Conservation (phyloP, 345 rosid species). For the Linum usitatissimum region DNA sequence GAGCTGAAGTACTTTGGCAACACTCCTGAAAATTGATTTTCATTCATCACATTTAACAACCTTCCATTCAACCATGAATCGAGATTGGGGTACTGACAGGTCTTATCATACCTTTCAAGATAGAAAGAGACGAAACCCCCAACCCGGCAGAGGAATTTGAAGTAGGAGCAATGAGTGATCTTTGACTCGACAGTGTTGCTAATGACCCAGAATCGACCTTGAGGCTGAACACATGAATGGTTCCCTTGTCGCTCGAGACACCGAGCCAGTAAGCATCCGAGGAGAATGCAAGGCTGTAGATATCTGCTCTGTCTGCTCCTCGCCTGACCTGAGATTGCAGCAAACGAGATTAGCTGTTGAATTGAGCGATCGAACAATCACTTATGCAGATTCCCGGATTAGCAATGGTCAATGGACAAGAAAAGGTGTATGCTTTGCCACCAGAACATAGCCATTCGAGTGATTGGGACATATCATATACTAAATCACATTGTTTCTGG, state of each 20-base stretch:
- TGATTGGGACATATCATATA: neutral
- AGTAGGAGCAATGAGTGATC: neutral
- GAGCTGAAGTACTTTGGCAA: slow-evolving; percentile 94
- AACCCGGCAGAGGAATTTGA: neutral
- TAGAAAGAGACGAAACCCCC: slow-evolving; percentile 5
- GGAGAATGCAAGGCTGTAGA: slow-evolving; percentile 11
- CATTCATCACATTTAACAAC: neutral
- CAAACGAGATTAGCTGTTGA: neutral
- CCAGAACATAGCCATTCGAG: neutral
- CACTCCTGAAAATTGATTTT: slow-evolving; percentile 40
- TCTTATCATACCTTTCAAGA: slow-evolving; percentile 4
- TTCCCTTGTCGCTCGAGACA: slow-evolving; percentile 6
- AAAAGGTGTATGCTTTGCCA: neutral
- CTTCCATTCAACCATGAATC: neutral
- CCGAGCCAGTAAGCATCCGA: slow-evolving; percentile 7
- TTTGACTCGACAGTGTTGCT: neutral
- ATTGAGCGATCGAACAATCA: neutral
- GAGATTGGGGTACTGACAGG: no score
- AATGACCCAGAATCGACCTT: slow-evolving; percentile 4
- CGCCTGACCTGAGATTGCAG: slow-evolving; percentile 2
- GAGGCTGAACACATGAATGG: slow-evolving; percentile 4
- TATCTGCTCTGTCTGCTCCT: slow-evolving; percentile 9
- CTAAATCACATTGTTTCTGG: no score
- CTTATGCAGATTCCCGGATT: neutral
- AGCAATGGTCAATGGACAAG: neutral